Evolutionary conservation across 2,329 filamentous ascomycete genomes (phyloP).

Genomic region (Grosmannia penicillata): DNA sequence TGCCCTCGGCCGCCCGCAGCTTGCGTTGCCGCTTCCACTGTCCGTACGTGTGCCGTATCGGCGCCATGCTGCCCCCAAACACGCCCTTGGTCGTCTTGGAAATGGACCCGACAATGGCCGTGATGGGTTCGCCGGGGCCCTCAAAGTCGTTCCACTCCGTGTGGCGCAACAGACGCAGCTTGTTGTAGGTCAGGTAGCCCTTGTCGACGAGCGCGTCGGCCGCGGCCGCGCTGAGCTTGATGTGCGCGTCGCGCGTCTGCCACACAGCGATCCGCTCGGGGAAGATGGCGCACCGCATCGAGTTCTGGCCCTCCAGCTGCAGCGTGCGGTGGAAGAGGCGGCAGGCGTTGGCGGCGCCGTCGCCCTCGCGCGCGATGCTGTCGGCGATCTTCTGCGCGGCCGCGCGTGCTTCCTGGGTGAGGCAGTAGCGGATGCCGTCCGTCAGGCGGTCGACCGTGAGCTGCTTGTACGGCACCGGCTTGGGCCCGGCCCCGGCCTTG

Average conservation of each 20-base stretch:
- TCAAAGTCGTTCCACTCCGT: conserved; percentile 67
- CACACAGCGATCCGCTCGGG: conserved; percentile 49
- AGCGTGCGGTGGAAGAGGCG: conserved; percentile 49
- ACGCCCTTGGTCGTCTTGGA: conserved; percentile 42
- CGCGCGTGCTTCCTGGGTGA: conserved; percentile 42
- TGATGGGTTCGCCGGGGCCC: conserved; percentile 58
- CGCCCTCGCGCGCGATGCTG: conserved; percentile 46
- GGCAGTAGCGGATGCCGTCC: conserved; percentile 54
- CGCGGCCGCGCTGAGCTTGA: conserved; percentile 48
- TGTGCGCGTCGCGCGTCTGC: conserved; percentile 44
- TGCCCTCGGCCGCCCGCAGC: neutral
- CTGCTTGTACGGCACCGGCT: conserved; percentile 53
- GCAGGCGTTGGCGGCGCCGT: conserved; percentile 57
- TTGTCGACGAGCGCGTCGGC: conserved; percentile 48
- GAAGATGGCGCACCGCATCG: conserved; percentile 52
- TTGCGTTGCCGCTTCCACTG: conserved; percentile 27
- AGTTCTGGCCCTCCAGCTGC: conserved; percentile 30
- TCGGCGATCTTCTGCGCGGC: conserved; percentile 45
- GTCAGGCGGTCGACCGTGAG: conserved; percentile 48
- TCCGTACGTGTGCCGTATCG: conserved; percentile 42
- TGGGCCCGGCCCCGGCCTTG: conserved; percentile 47
- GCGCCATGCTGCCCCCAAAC: conserved; percentile 49
- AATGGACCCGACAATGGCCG: conserved; percentile 47
- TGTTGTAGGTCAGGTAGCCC: conserved; percentile 47
- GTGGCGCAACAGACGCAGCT: conserved; percentile 48